Percentiles rank a stretch among this genome's conserved stretches.
phyloP scores from a whole-genome alignment of 2,329 filamentous ascomycete genomes.

The Clonostachys sp. region DNA sequence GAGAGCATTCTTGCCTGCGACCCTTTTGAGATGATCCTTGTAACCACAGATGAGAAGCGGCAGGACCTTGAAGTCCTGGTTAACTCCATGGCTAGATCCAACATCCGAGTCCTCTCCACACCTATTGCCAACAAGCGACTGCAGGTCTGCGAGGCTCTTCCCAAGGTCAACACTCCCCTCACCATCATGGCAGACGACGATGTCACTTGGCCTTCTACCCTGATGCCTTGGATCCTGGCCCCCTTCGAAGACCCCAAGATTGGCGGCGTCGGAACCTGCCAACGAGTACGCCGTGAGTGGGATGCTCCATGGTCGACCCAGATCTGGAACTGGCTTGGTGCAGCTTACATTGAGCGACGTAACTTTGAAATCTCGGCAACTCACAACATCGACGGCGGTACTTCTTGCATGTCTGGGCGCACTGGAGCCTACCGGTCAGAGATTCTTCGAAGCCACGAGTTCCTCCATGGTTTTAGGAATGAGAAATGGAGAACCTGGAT shows the following conservation, averaged over 20 bases:
- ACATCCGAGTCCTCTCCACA: slow-evolving; percentile 71
- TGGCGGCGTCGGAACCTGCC: slow-evolving; percentile 89
- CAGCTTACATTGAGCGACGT: slow-evolving; percentile 85
- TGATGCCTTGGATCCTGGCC: slow-evolving; percentile 87
- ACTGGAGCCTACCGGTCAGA: slow-evolving; percentile 88
- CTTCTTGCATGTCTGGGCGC: slow-evolving; percentile 94
- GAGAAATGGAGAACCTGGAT: slow-evolving; percentile 88
- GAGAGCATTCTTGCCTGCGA: slow-evolving; percentile 69
- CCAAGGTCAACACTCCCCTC: slow-evolving; percentile 76
- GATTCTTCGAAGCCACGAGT: slow-evolving; percentile 80
- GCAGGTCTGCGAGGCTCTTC: slow-evolving; percentile 88
- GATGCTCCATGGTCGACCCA: slow-evolving; percentile 53
- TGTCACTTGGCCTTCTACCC: slow-evolving; percentile 82
- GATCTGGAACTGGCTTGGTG: slow-evolving; percentile 85
- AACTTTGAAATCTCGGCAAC: slow-evolving; percentile 98
- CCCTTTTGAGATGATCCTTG: slow-evolving; percentile 72
- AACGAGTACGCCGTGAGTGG: slow-evolving; percentile 71
- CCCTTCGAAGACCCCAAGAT: slow-evolving; percentile 82
- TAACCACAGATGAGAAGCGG: slow-evolving; percentile 80
- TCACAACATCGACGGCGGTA: slow-evolving; percentile 88
- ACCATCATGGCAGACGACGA: slow-evolving; percentile 95
- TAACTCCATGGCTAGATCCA: slow-evolving; percentile 51
- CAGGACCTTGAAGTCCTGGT: slow-evolving; percentile 64
- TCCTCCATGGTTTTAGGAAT: slow-evolving; percentile 84
- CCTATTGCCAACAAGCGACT: slow-evolving; percentile 91